Evolutionary conservation across 306 rosid species (phyloP), one percentile per base, ranked within the genome.

Genomic region (Quillaja saponaria): DNA sequence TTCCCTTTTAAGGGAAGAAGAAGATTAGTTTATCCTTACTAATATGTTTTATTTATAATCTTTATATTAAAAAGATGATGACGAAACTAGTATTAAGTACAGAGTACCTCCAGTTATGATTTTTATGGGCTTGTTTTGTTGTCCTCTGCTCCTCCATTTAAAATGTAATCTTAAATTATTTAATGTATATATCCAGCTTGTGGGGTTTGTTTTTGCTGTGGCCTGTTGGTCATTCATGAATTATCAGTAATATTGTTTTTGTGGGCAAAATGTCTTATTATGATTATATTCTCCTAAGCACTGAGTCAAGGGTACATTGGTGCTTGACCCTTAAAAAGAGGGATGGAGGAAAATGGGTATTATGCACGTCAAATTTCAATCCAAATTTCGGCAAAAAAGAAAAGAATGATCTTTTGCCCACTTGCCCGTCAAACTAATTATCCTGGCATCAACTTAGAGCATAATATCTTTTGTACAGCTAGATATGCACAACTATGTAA

Each of bases 1-100:
- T 82, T 82, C 60, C 91, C 89, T 64, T 83, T 67, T 76, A 81
- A 83, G 87, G 82, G 72, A 85, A 85, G 84, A 38, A 61, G 57
- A 55, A 39, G 49, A 47, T 10, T 17, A 39, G 44, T 39, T 39
- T 71, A 31, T 15, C 45, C 16, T 58, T 52, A 56, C n/a, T 47
- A 34, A 35, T 51, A 31, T 20, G 7, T 37, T 25, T 20, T 64
- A 31, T 48, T n/a, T 44, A 0, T 38, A 47, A 6, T 34, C 41
- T 21, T 53, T 28, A 70, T n/a, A 46, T 57, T 45, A 39, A 46
- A 25, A 38, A 63, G 68, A 51, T 54, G 74, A 73, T 17, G 78
- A 82, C 46, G 85, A 58, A 8, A 41, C 71, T 56, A 53, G 55
- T 49, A 56, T 31, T 44, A 13, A 13, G 64, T 48, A 71, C 55